phyloP scores from a whole-genome alignment of 768 basidiomycete species.

The Hericium erinaceus region DNA sequence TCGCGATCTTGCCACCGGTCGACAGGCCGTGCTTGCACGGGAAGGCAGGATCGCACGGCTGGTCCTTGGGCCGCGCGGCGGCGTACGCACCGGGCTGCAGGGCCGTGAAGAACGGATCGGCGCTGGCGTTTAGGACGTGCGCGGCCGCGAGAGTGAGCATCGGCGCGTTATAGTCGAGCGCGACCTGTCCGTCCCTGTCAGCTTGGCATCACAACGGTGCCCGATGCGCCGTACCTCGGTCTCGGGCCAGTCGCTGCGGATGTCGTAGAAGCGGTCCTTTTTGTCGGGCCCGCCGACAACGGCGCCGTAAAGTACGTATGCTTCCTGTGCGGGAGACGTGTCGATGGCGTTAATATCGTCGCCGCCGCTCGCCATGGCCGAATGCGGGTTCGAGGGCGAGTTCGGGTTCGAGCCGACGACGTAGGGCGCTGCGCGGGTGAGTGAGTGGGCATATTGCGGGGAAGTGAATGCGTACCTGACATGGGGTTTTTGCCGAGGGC shows the following conservation, averaged over 20 bases:
- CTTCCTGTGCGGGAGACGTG: slow-evolving; percentile 59
- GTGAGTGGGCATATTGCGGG: background rate
- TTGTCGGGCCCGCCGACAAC: slow-evolving; percentile 81
- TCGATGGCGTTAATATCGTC: slow-evolving; percentile 60
- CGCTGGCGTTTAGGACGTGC: slow-evolving; percentile 55
- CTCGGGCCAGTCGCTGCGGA: slow-evolving; percentile 84
- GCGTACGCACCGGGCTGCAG: slow-evolving; percentile 61
- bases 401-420: slow-evolving; percentile 87
- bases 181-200: slow-evolving; percentile 34
- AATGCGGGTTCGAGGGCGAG: slow-evolving; percentile 85
- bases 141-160: slow-evolving; percentile 80
- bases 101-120: slow-evolving; percentile 71
- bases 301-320: slow-evolving; percentile 78
- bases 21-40: slow-evolving; percentile 42
- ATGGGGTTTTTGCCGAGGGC: slow-evolving; percentile 84
- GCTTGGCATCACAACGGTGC: background rate
- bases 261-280: slow-evolving; percentile 71
- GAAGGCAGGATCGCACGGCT: slow-evolving; percentile 74
- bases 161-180: slow-evolving; percentile 87
- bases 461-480: slow-evolving; percentile 43
- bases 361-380: slow-evolving; percentile 82
- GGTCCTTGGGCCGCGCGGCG: slow-evolving; percentile 50
- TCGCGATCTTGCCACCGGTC: slow-evolving; percentile 53
- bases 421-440: slow-evolving; percentile 50
- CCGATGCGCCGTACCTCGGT: slow-evolving; percentile 50